Conservation (phyloP, 495 filamentous ascomycete species). For the Aspergillus campestris region DNA sequence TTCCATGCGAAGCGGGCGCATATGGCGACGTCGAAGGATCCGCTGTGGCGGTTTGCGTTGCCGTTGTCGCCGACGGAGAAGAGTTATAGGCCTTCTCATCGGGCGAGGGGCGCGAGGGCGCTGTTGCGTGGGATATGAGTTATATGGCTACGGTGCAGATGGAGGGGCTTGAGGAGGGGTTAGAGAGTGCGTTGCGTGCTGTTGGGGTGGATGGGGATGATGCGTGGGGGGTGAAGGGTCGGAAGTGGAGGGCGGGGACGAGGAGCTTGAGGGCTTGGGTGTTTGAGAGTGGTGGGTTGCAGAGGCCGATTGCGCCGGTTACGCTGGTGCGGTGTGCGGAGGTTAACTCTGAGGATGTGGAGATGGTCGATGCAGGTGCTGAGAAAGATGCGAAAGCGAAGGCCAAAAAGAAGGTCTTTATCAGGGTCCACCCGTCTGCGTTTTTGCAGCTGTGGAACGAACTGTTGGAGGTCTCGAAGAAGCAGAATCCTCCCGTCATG, state of each 20-base stretch:
- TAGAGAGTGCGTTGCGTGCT: constrained; percentile 55
- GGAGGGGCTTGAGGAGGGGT: constrained; percentile 54
- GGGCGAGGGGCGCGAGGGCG: constrained; percentile 60
- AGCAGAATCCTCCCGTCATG: constrained; percentile 61
- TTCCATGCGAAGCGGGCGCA: constrained; percentile 88
- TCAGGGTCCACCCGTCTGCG: constrained; percentile 80
- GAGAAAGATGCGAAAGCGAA: constrained; percentile 25
- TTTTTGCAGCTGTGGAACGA: constrained; percentile 80
- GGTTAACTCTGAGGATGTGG: constrained; percentile 22
- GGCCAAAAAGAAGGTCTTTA: constrained; percentile 51
- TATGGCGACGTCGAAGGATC: constrained; percentile 69
- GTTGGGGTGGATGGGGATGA: constrained; percentile 49
- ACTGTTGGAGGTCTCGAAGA: constrained; percentile 58
- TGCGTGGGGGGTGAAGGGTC: constrained; percentile 52
- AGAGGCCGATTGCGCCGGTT: constrained; percentile 63
- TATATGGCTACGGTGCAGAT: constrained; percentile 84
- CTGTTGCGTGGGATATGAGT: constrained; percentile 87
- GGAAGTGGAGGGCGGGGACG: constrained; percentile 66
- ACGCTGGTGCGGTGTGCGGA: constrained; percentile 60
- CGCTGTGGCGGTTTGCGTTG: constrained; percentile 83
- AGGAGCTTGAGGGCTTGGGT: constrained; percentile 62
- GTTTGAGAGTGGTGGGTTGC: constrained; percentile 45
- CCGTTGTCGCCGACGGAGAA: constrained; percentile 82
- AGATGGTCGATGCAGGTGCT: constrained; percentile 24
- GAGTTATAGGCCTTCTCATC: constrained; percentile 77